Percentiles rank a stretch among this genome's conserved stretches.
These are phyloP conservation scores for Beauveria australis DNA, from an alignment of 2,329 filamentous ascomycete genomes.

Conservation along the genomic window DNA sequence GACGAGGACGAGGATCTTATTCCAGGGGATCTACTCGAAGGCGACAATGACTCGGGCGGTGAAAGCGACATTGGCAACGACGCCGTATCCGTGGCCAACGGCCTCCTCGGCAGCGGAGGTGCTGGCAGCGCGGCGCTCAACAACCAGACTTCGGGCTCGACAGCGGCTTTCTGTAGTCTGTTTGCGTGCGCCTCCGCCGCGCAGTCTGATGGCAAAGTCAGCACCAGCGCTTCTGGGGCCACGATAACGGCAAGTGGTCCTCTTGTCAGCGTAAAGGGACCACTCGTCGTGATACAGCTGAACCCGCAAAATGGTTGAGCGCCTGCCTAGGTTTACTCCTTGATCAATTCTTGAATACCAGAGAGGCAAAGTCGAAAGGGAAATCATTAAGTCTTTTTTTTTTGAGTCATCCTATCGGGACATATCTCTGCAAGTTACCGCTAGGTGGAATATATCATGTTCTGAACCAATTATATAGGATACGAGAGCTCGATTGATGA, in stretches of 20 bases:
- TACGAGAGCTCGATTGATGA: too few relatives aligned
- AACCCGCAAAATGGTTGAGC: too few relatives aligned
- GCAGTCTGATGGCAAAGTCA: not conserved
- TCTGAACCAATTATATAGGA: too few relatives aligned
- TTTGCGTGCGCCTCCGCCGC: not conserved
- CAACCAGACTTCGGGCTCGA: constrained; percentile 1
- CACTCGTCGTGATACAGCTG: not conserved
- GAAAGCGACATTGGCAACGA: constrained; percentile 1
- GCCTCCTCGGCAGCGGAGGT: not conserved
- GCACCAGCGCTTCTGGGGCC: constrained; percentile 1
- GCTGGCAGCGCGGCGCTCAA: constrained; percentile 1
- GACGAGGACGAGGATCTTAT: not conserved
- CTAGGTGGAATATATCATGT: too few relatives aligned
- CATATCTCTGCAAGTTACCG: too few relatives aligned
- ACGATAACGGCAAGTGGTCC: not conserved
- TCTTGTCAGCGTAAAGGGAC: not conserved
- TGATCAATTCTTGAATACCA: too few relatives aligned
- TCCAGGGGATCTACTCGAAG: not conserved
- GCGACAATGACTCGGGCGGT: constrained; percentile 1
- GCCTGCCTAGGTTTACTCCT: too few relatives aligned
- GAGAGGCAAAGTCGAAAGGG: too few relatives aligned
- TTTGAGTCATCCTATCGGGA: too few relatives aligned
- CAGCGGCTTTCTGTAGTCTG: not conserved
- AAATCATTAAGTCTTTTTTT: too few relatives aligned
- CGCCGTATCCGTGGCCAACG: constrained; percentile 1